Percentiles rank a stretch among this genome's conserved stretches.
Evolutionary conservation across 768 basidiomycete species (phyloP).

Genomic region (Rhodotorula babjevae): DNA sequence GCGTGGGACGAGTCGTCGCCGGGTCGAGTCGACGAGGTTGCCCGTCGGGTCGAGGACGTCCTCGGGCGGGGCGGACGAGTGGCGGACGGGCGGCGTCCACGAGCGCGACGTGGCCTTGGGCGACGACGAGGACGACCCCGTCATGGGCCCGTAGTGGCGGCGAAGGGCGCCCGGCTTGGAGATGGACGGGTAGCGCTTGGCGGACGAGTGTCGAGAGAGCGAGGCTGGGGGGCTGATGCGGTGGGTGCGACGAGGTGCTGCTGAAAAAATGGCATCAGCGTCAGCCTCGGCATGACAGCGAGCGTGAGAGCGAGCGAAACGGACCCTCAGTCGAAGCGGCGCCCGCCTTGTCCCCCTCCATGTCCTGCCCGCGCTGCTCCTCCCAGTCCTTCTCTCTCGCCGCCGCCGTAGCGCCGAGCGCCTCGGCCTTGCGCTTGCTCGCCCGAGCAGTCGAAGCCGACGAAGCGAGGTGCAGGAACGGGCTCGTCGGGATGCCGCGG

Average conservation of each 20-base stretch:
- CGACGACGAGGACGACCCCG: background rate
- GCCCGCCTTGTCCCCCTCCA: background rate
- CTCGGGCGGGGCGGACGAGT: constrained; percentile 29
- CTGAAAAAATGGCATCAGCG: no score
- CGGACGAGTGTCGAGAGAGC: background rate
- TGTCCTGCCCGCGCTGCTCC: background rate
- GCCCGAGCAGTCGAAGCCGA: background rate
- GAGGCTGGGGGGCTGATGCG: background rate
- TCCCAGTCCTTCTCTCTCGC: background rate
- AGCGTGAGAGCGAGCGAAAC: background rate
- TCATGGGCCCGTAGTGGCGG: constrained; percentile 19
- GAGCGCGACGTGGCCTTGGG: constrained; percentile 2
- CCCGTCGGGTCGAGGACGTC: background rate
- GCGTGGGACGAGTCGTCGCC: background rate
- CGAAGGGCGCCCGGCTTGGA: constrained; percentile 23
- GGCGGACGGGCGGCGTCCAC: constrained; percentile 1
- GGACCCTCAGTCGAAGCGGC: background rate
- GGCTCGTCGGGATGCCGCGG: constrained; percentile 56
- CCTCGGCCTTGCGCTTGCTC: background rate
- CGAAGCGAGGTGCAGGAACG: constrained; percentile 32
- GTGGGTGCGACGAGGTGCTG: background rate
- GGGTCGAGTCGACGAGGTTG: no score
- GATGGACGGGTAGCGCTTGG: constrained; percentile 21
- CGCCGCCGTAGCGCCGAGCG: background rate
- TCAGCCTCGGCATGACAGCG: no score